Conservation (phyloP, 257 asterid genomes). For the Gentiana macrophylla region DNA sequence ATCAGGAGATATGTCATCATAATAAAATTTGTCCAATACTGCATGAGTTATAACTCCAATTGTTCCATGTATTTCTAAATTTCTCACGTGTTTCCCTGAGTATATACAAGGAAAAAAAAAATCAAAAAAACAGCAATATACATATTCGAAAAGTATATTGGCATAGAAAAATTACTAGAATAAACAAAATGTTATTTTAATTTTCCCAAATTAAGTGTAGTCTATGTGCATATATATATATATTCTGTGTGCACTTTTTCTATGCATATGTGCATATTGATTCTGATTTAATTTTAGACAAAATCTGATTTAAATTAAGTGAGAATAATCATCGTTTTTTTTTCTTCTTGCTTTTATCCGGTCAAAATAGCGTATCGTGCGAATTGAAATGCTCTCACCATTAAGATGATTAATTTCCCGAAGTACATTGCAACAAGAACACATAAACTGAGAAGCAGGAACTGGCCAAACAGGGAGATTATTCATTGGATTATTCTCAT, state of each 20-base stretch:
- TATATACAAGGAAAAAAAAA: not conserved
- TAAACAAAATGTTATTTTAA: not conserved
- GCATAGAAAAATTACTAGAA: not conserved
- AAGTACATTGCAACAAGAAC: constrained; percentile 48
- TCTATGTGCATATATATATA: too few species aligned
- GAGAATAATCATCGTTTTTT: not conserved
- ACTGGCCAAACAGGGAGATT: constrained; percentile 30
- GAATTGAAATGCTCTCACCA: constrained; percentile 22
- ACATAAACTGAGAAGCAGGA: constrained; percentile 29
- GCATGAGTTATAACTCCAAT: constrained; percentile 55
- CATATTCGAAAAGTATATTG: not conserved
- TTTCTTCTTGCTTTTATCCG: too few species aligned
- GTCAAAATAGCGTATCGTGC: too few species aligned
- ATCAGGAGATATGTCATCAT: constrained; percentile 13
- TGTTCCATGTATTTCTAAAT: constrained; percentile 59
- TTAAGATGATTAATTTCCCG: constrained; percentile 45
- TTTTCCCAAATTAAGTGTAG: too few species aligned
- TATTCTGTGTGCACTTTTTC: too few species aligned
- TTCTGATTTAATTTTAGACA: too few species aligned
- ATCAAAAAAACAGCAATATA: not conserved
- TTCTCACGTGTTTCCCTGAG: constrained; percentile 29
- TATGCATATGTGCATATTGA: too few species aligned
- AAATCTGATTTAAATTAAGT: too few species aligned
- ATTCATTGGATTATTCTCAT: not conserved
- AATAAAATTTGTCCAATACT: constrained; percentile 30